Evolutionary conservation across 1,284 basidiomycete genomes (phyloP), one percentile per base, ranked within the genome.

Genomic region (Mycosarcoma mackinlayi): DNA sequence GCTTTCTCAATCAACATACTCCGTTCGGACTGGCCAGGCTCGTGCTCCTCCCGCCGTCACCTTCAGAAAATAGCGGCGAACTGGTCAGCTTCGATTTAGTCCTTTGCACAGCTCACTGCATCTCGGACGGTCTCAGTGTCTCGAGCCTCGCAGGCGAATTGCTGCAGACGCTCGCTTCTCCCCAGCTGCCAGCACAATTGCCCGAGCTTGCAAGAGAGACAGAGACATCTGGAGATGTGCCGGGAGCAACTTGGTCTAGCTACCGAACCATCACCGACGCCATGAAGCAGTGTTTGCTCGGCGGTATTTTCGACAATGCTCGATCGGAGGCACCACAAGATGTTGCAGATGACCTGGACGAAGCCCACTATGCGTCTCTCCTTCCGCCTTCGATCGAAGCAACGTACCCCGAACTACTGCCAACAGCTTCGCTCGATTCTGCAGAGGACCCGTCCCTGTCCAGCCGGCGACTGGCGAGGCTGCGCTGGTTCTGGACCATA

Each of bases 401-500:
- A 2, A 50, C 63, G 3, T 71, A 71, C 25, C 68, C 68, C 7
- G 58, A 62, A 11, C 11, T 62, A 6, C 48, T 71, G 1, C 63
- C 62, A 1, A 10, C 50, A 3, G 0, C 38, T n/a, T 11, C 47
- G 18, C n/a, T 48, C 11, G 21, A 5, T 6, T 27, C 46, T 13
- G 9, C 39, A 10, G 27, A 31, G 6, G 30, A 24, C 21, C 30
- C 54, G 7, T 39, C 41, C 4, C 13, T n/a, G 16, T 41, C 60
- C 2, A 6, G 27, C 14, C 30, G 49, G 14, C 54, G 58, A 0
- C 44, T 51, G 10, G 59, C 63, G 11, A 57, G 55, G 9, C n/a
- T 44, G 28, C 58, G 68, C 5, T 71, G 68, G 68, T 71, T 71
- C 56, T 71, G 68, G 68, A 57, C 54, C 2, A 66, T 71, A 16